Evolutionary conservation across 495 filamentous ascomycete genomes (phyloP).

Genomic region (Cudoniella acicularis): DNA sequence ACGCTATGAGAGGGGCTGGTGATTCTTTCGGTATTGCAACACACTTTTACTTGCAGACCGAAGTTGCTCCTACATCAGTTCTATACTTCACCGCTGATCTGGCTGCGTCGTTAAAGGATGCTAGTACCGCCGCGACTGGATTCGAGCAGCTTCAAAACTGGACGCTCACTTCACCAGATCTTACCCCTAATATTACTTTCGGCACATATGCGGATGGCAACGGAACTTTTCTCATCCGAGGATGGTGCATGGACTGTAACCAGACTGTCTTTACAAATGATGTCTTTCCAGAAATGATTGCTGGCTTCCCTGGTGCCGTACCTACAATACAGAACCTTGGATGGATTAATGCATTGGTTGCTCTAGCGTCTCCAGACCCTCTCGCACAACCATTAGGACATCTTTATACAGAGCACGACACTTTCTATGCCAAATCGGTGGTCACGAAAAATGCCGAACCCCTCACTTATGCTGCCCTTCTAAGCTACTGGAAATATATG

Average conservation of each 20-base stretch:
- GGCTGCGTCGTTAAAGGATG: slow-evolving; percentile 35
- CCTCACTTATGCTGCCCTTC: slow-evolving; percentile 34
- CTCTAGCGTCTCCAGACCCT: too few species aligned
- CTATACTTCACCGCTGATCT: slow-evolving; percentile 50
- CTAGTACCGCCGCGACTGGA: slow-evolving; percentile 38
- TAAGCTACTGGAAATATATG: slow-evolving; percentile 45
- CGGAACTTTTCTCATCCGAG: slow-evolving; percentile 29
- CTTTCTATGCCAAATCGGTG: slow-evolving; percentile 51
- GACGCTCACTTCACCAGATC: slow-evolving; percentile 45
- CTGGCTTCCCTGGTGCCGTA: slow-evolving; percentile 10
- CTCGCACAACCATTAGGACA: too few species aligned
- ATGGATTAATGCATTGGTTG: slow-evolving; percentile 35
- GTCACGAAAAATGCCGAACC: slow-evolving; percentile 28
- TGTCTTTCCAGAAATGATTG: slow-evolving; percentile 40
- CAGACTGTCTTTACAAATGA: slow-evolving; percentile 32
- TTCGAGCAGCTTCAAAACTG: slow-evolving; percentile 46
- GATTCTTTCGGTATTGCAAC: slow-evolving; percentile 63
- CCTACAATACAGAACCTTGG: neutral
- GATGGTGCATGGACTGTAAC: slow-evolving; percentile 33
- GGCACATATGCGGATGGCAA: slow-evolving; percentile 48
- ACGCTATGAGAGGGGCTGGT: slow-evolving; percentile 56
- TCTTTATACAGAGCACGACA: too few species aligned
- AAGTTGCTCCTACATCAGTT: slow-evolving; percentile 50
- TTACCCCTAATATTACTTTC: slow-evolving; percentile 47
- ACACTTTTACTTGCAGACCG: slow-evolving; percentile 57